A percentile compares a stretch with the other conserved stretches of the same genome.
phyloP scores from a whole-genome alignment of 257 asterid genomes.

The Nicotiana tabacum region DNA sequence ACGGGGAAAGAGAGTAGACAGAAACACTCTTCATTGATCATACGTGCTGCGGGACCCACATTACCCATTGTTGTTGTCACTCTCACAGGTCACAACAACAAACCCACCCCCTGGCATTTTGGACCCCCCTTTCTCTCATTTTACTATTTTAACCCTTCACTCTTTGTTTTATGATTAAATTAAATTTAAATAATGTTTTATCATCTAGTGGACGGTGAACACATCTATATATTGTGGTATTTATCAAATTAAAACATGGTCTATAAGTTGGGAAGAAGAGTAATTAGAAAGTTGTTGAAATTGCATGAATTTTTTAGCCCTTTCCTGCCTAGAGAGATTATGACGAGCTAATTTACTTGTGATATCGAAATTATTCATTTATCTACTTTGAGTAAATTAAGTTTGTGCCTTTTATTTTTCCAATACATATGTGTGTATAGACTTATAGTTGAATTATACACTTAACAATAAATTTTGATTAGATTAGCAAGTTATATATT shows the following conservation, averaged over 20 bases:
- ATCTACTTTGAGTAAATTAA: not conserved
- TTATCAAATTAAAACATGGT: not conserved
- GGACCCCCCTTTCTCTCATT: not conserved
- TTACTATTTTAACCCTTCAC: not conserved
- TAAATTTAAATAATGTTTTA: too few species aligned
- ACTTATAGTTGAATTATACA: too few species aligned
- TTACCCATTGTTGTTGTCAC: not conserved
- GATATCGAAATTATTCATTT: not conserved
- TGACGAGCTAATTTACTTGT: not conserved
- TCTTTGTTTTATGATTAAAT: too few species aligned
- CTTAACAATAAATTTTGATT: not conserved
- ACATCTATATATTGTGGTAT: too few species aligned
- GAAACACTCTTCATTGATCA: not conserved
- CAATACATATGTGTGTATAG: too few species aligned
- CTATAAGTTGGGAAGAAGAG: not conserved
- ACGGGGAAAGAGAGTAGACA: not conserved
- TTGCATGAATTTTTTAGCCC: not conserved
- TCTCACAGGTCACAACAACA: not conserved
- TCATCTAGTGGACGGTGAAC: not conserved
- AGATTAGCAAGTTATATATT: not conserved
- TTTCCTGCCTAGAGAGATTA: not conserved
- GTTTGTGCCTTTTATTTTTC: not conserved
- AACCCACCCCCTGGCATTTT: too few species aligned
- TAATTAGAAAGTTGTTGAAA: not conserved
- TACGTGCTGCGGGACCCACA: constrained; percentile 3